Base-by-base conservation (phyloP, 768 basidiomycete species). In the Leccinum incarnatum region DNA sequence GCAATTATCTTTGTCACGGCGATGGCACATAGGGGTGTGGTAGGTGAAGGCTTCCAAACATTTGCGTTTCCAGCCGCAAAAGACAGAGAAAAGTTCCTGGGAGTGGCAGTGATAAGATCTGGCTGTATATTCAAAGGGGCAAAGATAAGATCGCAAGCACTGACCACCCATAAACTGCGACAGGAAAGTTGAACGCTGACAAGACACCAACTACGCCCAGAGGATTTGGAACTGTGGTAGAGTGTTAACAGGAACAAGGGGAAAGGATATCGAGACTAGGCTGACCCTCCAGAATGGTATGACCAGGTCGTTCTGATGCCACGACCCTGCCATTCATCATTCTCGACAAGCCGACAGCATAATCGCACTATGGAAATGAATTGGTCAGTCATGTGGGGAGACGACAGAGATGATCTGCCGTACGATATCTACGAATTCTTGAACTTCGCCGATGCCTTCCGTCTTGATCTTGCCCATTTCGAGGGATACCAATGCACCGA, bases 171-270 rank as follows among this genome's bases (percentile, higher is more conserved):
- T 92, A 93, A 47, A 95, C 93, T 34, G 94, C 94, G 46, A 93
- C 87, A 10, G 96, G 96, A 71, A 98, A 98, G 73, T 98, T 98
- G 79, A 97, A 98, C 0, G 96, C 96, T 21, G 92, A 89, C 53
- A 98, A 75, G 10, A 96, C 84, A 30, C 79, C 86, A 9, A 89
- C 78, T 2, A 86, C 78, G 10, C 88, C 87, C 0, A 98, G 80
- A 21, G 96, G 95, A 71, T 97, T 97, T 9, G 95, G 91, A 4
- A 96, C 93, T 94, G 72, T 61, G 67, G 65, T 54, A 58, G 56
- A 62, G 62, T 32, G 32, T 65, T 19, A 53, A 57, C 21, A 50
- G 46, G 48, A 56, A 51, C 4, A 56, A 19, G 47, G 51, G 51
- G 30, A 54, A 47, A 37, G 7, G 30, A 1, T 27, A 40, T 25